Conservation (phyloP, 768 basidiomycete genomes). For the Pleurotus pulmonarius region DNA sequence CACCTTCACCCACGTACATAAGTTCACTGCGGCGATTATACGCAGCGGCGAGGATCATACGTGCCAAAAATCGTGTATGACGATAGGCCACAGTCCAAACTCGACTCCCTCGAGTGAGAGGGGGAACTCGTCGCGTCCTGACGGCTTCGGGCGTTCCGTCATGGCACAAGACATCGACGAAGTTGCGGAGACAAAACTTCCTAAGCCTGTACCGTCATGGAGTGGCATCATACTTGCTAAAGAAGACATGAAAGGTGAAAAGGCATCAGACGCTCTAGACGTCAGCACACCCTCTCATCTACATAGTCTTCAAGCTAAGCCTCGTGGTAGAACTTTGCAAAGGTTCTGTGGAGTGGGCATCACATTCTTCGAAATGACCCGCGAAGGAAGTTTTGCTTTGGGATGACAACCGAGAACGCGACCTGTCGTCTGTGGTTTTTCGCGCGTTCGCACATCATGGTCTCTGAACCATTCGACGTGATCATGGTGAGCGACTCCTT, state of each 20-base stretch:
- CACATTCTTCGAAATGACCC: constrained; percentile 25
- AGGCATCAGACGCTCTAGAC: neutral
- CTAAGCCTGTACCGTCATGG: neutral
- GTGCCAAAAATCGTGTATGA: neutral
- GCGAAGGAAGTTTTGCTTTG: constrained; percentile 18
- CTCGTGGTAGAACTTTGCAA: constrained; percentile 8
- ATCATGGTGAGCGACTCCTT: neutral
- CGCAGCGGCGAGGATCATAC: neutral
- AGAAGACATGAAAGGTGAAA: neutral
- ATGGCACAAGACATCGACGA: neutral
- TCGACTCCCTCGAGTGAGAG: neutral
- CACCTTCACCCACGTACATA: neutral
- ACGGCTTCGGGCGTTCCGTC: neutral
- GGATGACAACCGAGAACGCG: constrained; percentile 23
- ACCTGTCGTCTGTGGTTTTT: constrained; percentile 23
- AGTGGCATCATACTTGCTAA: neutral
- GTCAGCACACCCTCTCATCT: neutral
- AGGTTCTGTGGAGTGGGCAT: constrained; percentile 23
- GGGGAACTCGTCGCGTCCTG: neutral
- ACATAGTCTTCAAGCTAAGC: neutral
- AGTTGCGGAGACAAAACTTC: neutral
- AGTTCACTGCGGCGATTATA: neutral
- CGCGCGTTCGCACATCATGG: constrained; percentile 16
- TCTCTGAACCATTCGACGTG: constrained; percentile 11
- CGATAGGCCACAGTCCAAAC: neutral